These are phyloP conservation scores for Gentiana dahurica DNA, from an alignment of 257 asterid species.

Conservation along the genomic window DNA sequence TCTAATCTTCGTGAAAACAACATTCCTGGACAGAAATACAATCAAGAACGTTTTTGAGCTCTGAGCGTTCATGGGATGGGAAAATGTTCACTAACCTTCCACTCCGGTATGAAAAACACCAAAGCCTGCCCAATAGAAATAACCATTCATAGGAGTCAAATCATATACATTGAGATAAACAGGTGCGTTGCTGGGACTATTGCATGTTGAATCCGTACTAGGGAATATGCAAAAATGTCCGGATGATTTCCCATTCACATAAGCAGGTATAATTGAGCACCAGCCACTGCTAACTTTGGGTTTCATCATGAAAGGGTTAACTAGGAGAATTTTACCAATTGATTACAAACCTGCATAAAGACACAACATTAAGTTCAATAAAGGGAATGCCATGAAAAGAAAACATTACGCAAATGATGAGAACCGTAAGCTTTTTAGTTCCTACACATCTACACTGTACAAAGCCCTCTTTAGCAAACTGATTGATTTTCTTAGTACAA, in stretches of 20 bases:
- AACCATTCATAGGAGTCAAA: slow-evolving; percentile 57
- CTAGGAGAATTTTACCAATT: slow-evolving; percentile 19
- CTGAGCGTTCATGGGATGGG: slow-evolving; percentile 1
- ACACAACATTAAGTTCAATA: slow-evolving; percentile 8
- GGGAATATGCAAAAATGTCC: slow-evolving; percentile 43
- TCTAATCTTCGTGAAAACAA: no score
- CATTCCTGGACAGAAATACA: no score
- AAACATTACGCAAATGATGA: not conserved
- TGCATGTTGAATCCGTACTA: slow-evolving; percentile 29
- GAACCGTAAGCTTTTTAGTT: not conserved
- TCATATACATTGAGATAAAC: slow-evolving; percentile 78
- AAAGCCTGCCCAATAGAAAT: slow-evolving; percentile 75
- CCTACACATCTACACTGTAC: no score
- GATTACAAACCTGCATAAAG: slow-evolving; percentile 28
- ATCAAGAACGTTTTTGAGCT: no score
- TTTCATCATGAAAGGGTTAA: slow-evolving; percentile 38
- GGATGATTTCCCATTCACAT: slow-evolving; percentile 28
- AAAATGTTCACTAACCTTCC: slow-evolving; percentile 41
- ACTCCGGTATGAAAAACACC: slow-evolving; percentile 86
- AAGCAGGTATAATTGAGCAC: slow-evolving; percentile 49
- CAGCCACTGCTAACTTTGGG: slow-evolving; percentile 28
- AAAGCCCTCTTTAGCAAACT: no score
- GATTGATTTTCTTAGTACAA: no score
- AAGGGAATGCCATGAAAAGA: not conserved
- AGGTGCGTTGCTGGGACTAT: slow-evolving; percentile 33